Percentiles rank a stretch among this genome's conserved stretches.
These are phyloP conservation scores for Lasiodiplodia gonubiensis DNA, from an alignment of 2,329 filamentous ascomycete genomes.

Conservation along the genomic window DNA sequence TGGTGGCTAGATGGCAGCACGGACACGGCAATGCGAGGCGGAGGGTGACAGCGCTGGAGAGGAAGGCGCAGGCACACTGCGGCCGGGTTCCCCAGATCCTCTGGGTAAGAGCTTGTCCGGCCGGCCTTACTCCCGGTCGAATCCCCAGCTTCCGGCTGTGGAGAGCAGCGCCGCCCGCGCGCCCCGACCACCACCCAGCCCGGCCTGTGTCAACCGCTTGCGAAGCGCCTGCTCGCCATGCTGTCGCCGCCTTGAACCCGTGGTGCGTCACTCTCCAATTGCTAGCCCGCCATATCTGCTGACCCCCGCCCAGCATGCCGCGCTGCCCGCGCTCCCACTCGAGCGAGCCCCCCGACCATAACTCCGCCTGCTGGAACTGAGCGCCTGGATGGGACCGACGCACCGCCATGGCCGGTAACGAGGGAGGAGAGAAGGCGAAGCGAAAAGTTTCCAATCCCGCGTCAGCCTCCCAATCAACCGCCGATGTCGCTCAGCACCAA, in stretches of 20 bases:
- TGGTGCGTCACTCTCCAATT: conserved; percentile 21
- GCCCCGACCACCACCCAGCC: conserved; percentile 9
- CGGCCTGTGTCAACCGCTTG: neutral
- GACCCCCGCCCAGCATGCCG: conserved; percentile 11
- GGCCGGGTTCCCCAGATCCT: conserved; percentile 12
- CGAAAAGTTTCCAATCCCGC: conserved; percentile 19
- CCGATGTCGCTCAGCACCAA: neutral
- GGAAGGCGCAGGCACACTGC: neutral
- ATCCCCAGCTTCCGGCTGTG: conserved; percentile 13
- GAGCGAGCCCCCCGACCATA: neutral
- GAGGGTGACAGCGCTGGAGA: neutral
- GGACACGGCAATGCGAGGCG: conserved; percentile 3
- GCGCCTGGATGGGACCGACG: conserved; percentile 8
- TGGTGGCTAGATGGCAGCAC: neutral
- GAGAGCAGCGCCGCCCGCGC: conserved; percentile 4
- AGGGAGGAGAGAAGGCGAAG: conserved; percentile 28
- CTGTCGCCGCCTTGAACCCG: neutral
- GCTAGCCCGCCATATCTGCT: conserved; percentile 2
- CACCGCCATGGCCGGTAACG: conserved; percentile 24
- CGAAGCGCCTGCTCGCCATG: conserved; percentile 1
- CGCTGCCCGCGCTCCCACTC: conserved; percentile 3
- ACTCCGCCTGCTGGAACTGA: conserved; percentile 1
- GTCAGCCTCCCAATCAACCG: neutral
- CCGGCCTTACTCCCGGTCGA: neutral
- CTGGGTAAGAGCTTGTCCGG: conserved; percentile 22